Percentiles rank a stretch among this genome's conserved stretches.
These are phyloP conservation scores for Gentiana dahurica DNA, from an alignment of 257 asterid species.

Conservation along the genomic window DNA sequence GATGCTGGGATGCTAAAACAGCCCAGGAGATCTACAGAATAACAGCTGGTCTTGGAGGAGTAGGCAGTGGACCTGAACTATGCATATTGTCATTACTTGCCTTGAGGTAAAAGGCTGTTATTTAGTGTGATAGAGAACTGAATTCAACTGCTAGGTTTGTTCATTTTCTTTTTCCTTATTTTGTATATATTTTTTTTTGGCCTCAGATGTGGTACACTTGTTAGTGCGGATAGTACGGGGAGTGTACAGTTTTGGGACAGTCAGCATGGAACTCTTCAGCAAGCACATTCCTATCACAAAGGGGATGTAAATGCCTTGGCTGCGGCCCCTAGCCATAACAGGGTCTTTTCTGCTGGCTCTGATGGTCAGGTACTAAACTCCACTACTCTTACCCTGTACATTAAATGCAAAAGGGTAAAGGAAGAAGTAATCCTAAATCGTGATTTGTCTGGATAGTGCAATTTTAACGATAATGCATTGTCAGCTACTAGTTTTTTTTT, in stretches of 20 bases:
- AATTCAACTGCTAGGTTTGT: too few relatives aligned
- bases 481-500: too few relatives aligned
- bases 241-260: conserved; percentile 90
- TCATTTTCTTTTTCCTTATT: background rate
- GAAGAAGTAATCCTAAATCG: too few relatives aligned
- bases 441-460: too few relatives aligned
- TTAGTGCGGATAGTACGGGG: conserved; percentile 85
- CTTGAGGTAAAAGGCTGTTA: conserved; percentile 37
- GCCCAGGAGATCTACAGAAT: conserved; percentile 67
- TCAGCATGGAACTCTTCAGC: conserved; percentile 76
- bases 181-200: conserved; percentile 5
- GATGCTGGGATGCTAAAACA: conserved; percentile 78
- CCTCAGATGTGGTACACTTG: conserved; percentile 49
- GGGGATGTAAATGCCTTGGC: conserved; percentile 91
- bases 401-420: background rate
- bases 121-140: too few relatives aligned
- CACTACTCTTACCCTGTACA: background rate
- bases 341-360: conserved; percentile 91
- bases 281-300: conserved; percentile 76
- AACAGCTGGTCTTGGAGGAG: conserved; percentile 73
- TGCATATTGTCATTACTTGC: conserved; percentile 87
- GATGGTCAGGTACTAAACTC: conserved; percentile 79
- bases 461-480: too few relatives aligned
- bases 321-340: conserved; percentile 70
- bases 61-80: conserved; percentile 55